Conservation (phyloP, 164 flowering plant genomes). For the Piper longum region DNA sequence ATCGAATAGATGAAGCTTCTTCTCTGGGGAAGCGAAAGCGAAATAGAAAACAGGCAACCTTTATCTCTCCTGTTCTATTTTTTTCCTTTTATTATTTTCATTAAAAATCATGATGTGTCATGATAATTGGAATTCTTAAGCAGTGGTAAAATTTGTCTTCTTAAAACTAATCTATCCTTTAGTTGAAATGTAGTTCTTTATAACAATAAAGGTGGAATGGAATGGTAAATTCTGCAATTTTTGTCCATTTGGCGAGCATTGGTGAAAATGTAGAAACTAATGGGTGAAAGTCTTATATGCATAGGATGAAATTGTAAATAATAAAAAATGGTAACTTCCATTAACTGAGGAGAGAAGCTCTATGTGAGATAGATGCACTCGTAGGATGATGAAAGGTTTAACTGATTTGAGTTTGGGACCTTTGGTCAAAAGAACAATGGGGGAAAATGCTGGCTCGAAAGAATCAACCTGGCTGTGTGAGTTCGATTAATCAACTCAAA, state of each 20-base stretch:
- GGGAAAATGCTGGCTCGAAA: too few species aligned
- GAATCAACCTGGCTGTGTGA: too few species aligned
- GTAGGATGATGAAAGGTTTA: not conserved
- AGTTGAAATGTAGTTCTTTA: too few species aligned
- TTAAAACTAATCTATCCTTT: too few species aligned
- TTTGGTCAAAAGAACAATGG: too few species aligned
- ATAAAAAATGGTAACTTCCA: not conserved
- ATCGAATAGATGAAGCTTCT: constrained; percentile 68
- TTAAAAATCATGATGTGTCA: not conserved
- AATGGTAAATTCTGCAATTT: too few species aligned
- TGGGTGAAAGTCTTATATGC: not conserved
- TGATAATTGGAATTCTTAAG: not conserved
- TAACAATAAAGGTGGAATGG: too few species aligned
- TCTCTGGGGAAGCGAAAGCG: constrained; percentile 92
- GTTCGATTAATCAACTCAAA: too few species aligned
- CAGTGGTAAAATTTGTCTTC: too few species aligned
- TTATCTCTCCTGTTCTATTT: not conserved
- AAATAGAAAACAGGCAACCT: constrained; percentile 74
- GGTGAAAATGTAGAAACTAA: not conserved
- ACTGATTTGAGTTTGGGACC: not conserved
- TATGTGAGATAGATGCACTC: not conserved
- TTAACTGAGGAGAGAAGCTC: not conserved
- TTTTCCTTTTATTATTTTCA: not conserved
- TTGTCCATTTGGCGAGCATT: too few species aligned
- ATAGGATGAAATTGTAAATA: not conserved